Conservation (phyloP, 1,284 basidiomycete genomes). For the Sutorius eximius region DNA sequence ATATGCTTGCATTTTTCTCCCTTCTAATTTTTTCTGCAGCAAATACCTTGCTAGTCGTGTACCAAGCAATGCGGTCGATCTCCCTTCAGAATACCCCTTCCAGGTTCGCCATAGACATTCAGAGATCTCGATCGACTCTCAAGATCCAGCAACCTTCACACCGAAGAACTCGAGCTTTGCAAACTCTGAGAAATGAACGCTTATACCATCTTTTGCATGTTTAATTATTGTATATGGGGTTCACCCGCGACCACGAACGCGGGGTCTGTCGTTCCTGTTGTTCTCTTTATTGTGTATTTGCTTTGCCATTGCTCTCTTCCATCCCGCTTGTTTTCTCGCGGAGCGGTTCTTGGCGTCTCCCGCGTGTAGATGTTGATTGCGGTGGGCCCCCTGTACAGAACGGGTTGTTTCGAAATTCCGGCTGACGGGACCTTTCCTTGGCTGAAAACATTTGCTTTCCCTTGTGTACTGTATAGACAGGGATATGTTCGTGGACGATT, state of each 20-base stretch:
- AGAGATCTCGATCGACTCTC: slow-evolving; percentile 35
- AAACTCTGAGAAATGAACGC: slow-evolving; percentile 31
- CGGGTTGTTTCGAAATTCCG: background rate
- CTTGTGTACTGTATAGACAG: background rate
- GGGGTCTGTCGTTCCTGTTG: slow-evolving; percentile 18
- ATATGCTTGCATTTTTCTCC: background rate
- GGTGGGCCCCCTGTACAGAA: background rate
- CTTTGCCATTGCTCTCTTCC: slow-evolving; percentile 5
- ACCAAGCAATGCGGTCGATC: slow-evolving; percentile 2
- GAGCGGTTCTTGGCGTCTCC: background rate
- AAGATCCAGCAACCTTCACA: slow-evolving; percentile 23
- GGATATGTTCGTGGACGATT: background rate
- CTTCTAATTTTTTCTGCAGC: slow-evolving; percentile 11
- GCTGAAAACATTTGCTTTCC: background rate
- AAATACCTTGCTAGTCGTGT: slow-evolving; percentile 24
- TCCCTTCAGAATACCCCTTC: slow-evolving; percentile 28
- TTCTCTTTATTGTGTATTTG: slow-evolving; percentile 33
- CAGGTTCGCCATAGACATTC: slow-evolving; percentile 34
- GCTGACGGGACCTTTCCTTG: slow-evolving; percentile 1
- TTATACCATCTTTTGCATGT: background rate
- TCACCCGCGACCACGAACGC: slow-evolving; percentile 19
- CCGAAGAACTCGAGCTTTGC: slow-evolving; percentile 31
- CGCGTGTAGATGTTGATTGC: slow-evolving; percentile 11
- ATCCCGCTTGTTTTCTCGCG: background rate
- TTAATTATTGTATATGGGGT: slow-evolving; percentile 9